phyloP scores from a whole-genome alignment of 2,329 filamentous ascomycete genomes.

The Dactylella cylindrospora region DNA sequence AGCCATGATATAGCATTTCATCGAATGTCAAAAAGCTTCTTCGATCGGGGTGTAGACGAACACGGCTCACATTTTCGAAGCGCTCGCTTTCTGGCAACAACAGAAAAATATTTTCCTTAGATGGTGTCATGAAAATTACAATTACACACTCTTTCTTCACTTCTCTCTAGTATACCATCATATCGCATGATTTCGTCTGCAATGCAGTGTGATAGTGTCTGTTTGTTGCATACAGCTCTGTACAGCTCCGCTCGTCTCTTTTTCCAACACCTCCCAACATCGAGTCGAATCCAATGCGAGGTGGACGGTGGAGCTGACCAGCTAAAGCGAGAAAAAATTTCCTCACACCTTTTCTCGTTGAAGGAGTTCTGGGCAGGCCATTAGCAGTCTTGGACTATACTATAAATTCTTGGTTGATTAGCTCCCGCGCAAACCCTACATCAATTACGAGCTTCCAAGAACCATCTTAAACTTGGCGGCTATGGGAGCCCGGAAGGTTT shows the following conservation, averaged over 20 bases:
- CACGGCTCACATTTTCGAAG: constrained; percentile 19
- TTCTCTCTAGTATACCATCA: constrained; percentile 3
- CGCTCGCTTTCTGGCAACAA: constrained; percentile 27
- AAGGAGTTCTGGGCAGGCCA: too few species aligned
- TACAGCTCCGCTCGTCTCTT: constrained; percentile 18
- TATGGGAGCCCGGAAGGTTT: too few species aligned
- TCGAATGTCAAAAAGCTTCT: background rate
- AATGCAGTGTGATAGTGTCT: constrained; percentile 13
- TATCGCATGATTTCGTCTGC: background rate
- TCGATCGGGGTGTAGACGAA: constrained; percentile 4
- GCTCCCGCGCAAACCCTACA: too few species aligned
- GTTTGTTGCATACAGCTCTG: constrained; percentile 32
- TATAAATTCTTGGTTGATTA: too few species aligned
- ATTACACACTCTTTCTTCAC: constrained; percentile 13
- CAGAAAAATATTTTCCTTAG: background rate
- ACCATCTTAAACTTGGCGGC: too few species aligned
- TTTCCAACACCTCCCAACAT: too few species aligned
- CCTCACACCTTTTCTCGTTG: too few species aligned
- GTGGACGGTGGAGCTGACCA: constrained; percentile 17
- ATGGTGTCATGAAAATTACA: too few species aligned
- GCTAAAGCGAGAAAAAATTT: too few species aligned
- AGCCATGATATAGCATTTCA: constrained; percentile 8
- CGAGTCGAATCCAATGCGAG: too few species aligned
- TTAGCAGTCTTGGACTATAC: background rate
- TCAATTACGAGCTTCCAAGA: too few species aligned